Evolutionary conservation across 495 filamentous ascomycete genomes (phyloP).

Genomic region (Tetracladium setigerum): DNA sequence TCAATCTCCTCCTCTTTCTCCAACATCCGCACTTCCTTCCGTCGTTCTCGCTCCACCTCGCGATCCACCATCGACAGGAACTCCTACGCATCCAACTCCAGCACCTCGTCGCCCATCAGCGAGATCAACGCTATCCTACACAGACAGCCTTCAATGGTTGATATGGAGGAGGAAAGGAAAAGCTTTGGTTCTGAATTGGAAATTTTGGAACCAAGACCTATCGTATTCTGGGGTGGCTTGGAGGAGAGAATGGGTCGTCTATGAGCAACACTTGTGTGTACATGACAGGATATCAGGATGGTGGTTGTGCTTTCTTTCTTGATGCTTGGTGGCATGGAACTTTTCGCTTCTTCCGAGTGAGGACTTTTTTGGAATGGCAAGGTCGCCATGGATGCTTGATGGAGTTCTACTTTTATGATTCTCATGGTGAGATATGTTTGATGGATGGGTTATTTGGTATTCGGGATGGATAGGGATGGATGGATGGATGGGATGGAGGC

Average conservation of each 20-base stretch:
- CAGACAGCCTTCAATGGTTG: slow-evolving; percentile 35
- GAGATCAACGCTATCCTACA: slow-evolving; percentile 45
- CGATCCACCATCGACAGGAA: slow-evolving; percentile 26
- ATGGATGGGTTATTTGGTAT: too few relatives aligned
- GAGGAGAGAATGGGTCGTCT: slow-evolving; percentile 41
- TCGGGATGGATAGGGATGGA: too few relatives aligned
- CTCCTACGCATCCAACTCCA: slow-evolving; percentile 35
- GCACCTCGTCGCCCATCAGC: slow-evolving; percentile 26
- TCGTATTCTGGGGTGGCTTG: slow-evolving; percentile 45
- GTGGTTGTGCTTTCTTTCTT: too few relatives aligned
- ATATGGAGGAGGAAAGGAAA: slow-evolving; percentile 40
- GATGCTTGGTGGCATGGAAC: too few relatives aligned
- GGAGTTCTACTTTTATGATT: too few relatives aligned
- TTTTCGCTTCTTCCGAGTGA: too few relatives aligned
- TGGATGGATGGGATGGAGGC: too few relatives aligned
- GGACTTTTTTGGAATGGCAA: too few relatives aligned
- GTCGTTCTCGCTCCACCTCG: slow-evolving; percentile 22
- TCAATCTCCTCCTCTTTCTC: slow-evolving; percentile 40
- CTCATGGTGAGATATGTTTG: too few relatives aligned
- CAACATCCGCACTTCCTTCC: slow-evolving; percentile 41
- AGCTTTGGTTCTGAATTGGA: slow-evolving; percentile 34
- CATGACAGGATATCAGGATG: too few relatives aligned
- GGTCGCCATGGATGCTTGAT: too few relatives aligned
- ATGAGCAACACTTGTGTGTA: too few relatives aligned
- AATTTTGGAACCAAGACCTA: slow-evolving; percentile 46